phyloP scores from a whole-genome alignment of 2,329 filamentous ascomycete genomes.

The Talaromyces verruculosus region DNA sequence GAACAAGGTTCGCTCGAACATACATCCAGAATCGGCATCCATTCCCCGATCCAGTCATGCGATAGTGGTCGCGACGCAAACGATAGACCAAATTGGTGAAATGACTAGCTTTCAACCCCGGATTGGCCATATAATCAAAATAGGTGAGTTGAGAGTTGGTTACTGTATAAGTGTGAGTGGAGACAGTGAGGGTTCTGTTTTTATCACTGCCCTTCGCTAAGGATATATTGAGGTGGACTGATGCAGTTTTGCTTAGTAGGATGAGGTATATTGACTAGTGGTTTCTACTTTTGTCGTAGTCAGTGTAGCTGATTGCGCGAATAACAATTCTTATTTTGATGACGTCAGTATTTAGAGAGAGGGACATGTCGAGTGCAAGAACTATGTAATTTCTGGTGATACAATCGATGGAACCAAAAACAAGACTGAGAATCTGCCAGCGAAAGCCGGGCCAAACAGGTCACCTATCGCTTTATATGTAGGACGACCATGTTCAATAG shows the following conservation, averaged over 20 bases:
- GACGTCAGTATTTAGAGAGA: neutral
- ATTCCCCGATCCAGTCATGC: neutral
- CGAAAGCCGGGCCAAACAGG: neutral
- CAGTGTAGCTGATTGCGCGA: neutral
- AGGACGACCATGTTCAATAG: neutral
- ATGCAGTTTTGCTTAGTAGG: neutral
- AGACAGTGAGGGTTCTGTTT: neutral
- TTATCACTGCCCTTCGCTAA: neutral
- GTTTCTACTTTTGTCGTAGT: neutral
- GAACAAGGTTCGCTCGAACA: too few species aligned
- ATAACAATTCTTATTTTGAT: neutral
- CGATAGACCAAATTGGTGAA: neutral
- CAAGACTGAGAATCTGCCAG: neutral
- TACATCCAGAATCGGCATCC: neutral
- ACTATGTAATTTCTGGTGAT: neutral
- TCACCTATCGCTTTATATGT: neutral
- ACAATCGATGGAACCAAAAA: neutral
- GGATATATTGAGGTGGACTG: neutral
- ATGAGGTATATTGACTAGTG: neutral
- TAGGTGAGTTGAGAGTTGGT: neutral
- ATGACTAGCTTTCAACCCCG: neutral
- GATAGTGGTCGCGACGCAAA: neutral
- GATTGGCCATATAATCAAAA: neutral
- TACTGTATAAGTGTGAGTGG: neutral
- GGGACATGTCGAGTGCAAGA: neutral